These are phyloP conservation scores for Diaporthe caulivora DNA, from an alignment of 2,329 filamentous ascomycete genomes.

Conservation along the genomic window DNA sequence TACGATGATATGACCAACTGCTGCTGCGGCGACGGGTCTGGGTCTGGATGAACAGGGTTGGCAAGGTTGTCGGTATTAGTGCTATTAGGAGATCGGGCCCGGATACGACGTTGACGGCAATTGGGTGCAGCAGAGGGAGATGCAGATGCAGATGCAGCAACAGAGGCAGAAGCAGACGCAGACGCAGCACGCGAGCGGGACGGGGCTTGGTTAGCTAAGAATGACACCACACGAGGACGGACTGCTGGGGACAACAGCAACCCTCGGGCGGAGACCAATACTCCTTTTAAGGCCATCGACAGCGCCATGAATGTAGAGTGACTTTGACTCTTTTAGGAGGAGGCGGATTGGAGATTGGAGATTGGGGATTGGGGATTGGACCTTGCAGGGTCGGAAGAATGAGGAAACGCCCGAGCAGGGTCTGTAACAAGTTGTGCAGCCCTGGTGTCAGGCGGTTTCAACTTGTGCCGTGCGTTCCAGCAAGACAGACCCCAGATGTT, in stretches of 20 bases:
- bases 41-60: constrained; percentile 35
- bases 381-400: constrained; percentile 28
- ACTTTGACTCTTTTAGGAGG: constrained; percentile 1
- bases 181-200: constrained; percentile 30
- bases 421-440: constrained; percentile 30
- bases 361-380: neutral
- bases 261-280: constrained; percentile 29
- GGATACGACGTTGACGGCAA: constrained; percentile 15
- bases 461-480: constrained; percentile 32
- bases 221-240: constrained; percentile 32
- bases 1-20: constrained; percentile 32
- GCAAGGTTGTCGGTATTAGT: constrained; percentile 31
- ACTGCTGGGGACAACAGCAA: constrained; percentile 4
- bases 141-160: constrained; percentile 1
- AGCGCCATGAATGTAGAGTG: constrained; percentile 36
- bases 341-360: too few relatives aligned
- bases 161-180: constrained; percentile 6
- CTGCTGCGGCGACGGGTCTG: constrained; percentile 38
- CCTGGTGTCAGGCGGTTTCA: constrained; percentile 29
- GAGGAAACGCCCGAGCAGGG: constrained; percentile 31
- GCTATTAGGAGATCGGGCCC: constrained; percentile 23
- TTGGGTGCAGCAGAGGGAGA: constrained; percentile 28
- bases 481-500: constrained; percentile 29
- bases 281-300: constrained; percentile 35
- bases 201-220: constrained; percentile 32